Conservation (phyloP, 805 yeast genomes). For the Komagataella phaffii region DNA sequence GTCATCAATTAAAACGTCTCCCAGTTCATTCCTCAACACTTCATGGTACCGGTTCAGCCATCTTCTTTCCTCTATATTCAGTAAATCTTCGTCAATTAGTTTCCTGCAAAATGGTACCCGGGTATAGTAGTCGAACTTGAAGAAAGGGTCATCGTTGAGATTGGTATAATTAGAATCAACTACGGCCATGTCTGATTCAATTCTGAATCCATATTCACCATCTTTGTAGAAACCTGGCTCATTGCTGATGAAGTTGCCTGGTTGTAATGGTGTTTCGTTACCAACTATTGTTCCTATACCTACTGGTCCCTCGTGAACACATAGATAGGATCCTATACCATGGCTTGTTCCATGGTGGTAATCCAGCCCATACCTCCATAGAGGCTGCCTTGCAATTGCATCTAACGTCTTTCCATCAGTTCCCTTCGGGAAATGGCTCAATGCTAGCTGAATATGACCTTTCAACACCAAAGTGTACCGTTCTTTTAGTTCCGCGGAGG, state of each 20-base stretch:
- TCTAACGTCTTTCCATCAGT: slow-evolving; percentile 43
- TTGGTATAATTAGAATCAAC: slow-evolving; percentile 26
- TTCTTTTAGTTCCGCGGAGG: slow-evolving; percentile 28
- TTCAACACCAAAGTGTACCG: slow-evolving; percentile 46
- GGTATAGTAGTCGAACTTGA: slow-evolving; percentile 74
- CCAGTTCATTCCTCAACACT: slow-evolving; percentile 37
- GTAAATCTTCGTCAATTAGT: slow-evolving; percentile 47
- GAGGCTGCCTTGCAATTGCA: slow-evolving; percentile 41
- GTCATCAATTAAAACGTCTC: slow-evolving; percentile 30
- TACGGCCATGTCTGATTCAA: slow-evolving; percentile 70
- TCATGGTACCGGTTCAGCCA: slow-evolving; percentile 64
- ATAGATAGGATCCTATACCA: slow-evolving; percentile 48
- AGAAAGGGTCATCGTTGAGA: slow-evolving; percentile 44
- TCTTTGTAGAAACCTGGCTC: slow-evolving; percentile 94
- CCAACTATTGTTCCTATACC: slow-evolving; percentile 29
- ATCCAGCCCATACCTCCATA: slow-evolving; percentile 45
- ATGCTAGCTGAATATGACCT: slow-evolving; percentile 38
- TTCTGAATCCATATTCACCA: slow-evolving; percentile 80
- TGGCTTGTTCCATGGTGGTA: slow-evolving; percentile 56
- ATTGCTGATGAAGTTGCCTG: slow-evolving; percentile 72
- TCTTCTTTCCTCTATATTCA: slow-evolving; percentile 44
- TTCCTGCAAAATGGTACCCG: slow-evolving; percentile 72
- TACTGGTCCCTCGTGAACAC: slow-evolving; percentile 52
- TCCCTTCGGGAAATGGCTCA: slow-evolving; percentile 37
- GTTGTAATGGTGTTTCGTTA: slow-evolving; percentile 33